Percentiles rank a stretch among this genome's conserved stretches.
These are phyloP conservation scores for Saturnispora ahearnii DNA, from an alignment of 805 yeast species.

Conservation along the genomic window DNA sequence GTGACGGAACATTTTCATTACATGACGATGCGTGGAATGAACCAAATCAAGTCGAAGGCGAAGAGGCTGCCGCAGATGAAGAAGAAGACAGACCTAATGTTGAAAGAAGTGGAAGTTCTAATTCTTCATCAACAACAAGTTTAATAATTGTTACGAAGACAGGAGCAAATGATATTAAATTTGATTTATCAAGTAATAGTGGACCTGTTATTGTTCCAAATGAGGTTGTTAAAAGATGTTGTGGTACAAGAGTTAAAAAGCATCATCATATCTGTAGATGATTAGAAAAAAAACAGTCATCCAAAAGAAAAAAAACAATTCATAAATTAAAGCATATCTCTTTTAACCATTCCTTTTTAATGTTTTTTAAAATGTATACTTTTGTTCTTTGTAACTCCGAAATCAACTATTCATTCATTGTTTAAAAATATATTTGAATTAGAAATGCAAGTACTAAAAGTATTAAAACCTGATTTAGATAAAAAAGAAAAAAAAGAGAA, in stretches of 20 bases:
- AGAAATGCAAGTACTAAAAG: too few species aligned
- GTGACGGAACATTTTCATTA: conserved; percentile 17
- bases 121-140: conserved; percentile 1
- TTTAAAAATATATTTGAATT: background rate
- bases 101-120: conserved; percentile 14
- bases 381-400: background rate
- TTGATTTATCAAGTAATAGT: conserved; percentile 13
- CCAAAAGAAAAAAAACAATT: background rate
- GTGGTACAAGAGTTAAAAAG: conserved; percentile 10
- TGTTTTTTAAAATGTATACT: background rate
- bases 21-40: conserved; percentile 2
- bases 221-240: conserved; percentile 20
- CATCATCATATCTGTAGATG: conserved; percentile 14
- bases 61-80: conserved; percentile 1
- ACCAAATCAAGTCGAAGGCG: conserved; percentile 2
- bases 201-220: conserved; percentile 20
- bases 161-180: conserved; percentile 10
- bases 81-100: conserved; percentile 17
- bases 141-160: conserved; percentile 6
- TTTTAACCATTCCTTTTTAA: background rate
- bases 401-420: background rate
- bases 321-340: background rate
- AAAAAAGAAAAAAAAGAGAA: background rate
- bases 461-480: background rate
- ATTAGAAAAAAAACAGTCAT: background rate